Conservation (phyloP, 164 flowering plant species). For the Echeveria elegans region DNA sequence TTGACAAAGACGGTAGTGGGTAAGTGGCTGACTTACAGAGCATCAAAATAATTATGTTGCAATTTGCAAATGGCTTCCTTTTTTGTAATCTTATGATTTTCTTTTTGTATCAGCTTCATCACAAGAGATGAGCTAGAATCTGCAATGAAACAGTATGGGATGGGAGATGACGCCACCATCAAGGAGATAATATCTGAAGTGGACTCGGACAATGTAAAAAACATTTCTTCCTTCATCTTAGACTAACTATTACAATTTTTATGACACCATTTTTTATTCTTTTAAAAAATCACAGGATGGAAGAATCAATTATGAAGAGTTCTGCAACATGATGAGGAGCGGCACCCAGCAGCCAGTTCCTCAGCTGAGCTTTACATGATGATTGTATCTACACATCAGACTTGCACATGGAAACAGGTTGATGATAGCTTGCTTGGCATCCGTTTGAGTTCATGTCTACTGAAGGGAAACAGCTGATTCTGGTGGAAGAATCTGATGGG, state of each 20-base stretch:
- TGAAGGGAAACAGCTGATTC: no score
- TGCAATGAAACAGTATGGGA: conserved; percentile 70
- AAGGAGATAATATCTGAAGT: conserved; percentile 76
- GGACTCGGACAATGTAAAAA: conserved; percentile 72
- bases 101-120: conserved; percentile 37
- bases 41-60: no score
- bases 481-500: background rate
- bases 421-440: background rate
- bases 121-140: conserved; percentile 70
- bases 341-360: conserved; percentile 35
- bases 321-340: conserved; percentile 76
- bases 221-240: background rate
- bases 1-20: conserved; percentile 89
- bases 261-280: conserved; percentile 10
- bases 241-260: background rate
- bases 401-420: background rate
- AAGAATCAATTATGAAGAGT: conserved; percentile 68
- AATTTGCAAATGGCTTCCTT: background rate
- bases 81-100: background rate
- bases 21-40: conserved; percentile 20
- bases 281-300: conserved; percentile 52
- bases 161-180: conserved; percentile 68
- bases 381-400: background rate
- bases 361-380: background rate
- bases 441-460: no score